Conservation (phyloP, 1,284 basidiomycete species). For the Bondarzewia mesenterica region DNA sequence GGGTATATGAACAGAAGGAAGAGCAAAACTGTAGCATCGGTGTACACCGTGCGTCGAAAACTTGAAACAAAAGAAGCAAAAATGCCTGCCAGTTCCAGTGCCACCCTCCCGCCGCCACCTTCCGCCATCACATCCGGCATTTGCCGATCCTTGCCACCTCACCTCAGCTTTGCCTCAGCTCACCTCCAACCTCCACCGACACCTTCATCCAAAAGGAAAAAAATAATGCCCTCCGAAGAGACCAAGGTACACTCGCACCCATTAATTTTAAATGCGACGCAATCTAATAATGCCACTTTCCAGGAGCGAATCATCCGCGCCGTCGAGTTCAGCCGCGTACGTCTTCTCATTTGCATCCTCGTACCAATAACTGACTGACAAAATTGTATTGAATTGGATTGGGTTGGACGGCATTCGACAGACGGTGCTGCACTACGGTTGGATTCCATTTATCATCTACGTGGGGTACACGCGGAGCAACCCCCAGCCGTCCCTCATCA, state of each 20-base stretch:
- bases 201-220: neutral
- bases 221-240: slow-evolving; percentile 80
- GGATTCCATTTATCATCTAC: slow-evolving; percentile 93
- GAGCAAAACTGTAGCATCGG: too few relatives aligned
- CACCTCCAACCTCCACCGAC: too few relatives aligned
- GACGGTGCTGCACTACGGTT: slow-evolving; percentile 86
- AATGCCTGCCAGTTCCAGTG: too few relatives aligned
- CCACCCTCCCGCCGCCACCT: too few relatives aligned
- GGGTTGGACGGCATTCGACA: slow-evolving; percentile 21
- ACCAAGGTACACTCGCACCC: slow-evolving; percentile 49
- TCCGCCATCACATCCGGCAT: neutral
- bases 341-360: slow-evolving; percentile 22
- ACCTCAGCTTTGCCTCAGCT: too few relatives aligned
- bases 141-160: too few relatives aligned
- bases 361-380: slow-evolving; percentile 4
- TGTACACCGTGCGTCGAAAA: too few relatives aligned
- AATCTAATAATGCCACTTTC: slow-evolving; percentile 2
- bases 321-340: slow-evolving; percentile 72
- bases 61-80: too few relatives aligned
- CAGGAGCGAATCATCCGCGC: slow-evolving; percentile 76
- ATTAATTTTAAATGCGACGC: neutral
- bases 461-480: slow-evolving; percentile 84
- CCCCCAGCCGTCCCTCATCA: slow-evolving; percentile 89
- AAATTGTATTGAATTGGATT: slow-evolving; percentile 1
- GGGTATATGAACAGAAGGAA: too few relatives aligned